A percentile compares a stretch with the other conserved stretches of the same genome.
phyloP scores from a whole-genome alignment of 305 asterid species.

The Nicotiana rustica region DNA sequence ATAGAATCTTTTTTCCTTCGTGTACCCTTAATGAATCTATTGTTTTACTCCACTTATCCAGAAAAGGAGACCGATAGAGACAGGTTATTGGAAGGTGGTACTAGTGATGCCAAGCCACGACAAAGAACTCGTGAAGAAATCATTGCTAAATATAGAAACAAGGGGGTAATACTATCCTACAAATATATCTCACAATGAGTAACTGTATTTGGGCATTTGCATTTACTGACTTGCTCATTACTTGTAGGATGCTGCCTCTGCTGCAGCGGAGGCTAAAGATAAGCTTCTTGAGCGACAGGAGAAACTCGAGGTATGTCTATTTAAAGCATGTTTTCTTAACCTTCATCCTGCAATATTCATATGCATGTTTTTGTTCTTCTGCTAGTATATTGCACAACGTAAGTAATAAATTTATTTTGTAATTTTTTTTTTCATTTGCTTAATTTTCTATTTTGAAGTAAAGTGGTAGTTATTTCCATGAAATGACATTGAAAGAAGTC shows the following conservation, averaged over 20 bases:
- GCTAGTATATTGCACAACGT: background rate
- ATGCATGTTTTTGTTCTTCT: background rate
- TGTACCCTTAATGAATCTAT: conserved; percentile 36
- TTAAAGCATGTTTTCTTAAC: conserved; percentile 24
- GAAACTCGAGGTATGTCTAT: conserved; percentile 80
- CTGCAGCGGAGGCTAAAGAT: conserved; percentile 84
- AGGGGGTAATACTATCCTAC: conserved; percentile 62
- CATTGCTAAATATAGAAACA: conserved; percentile 83
- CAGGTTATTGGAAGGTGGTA: conserved; percentile 77
- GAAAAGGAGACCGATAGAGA: conserved; percentile 70
- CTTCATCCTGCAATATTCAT: conserved; percentile 14
- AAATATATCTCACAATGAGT: conserved; percentile 34
- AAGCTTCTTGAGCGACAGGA: conserved; percentile 88
- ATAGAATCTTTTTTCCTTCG: conserved; percentile 31
- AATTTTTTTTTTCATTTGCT: background rate
- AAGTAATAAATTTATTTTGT: background rate
- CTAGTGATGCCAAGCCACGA: conserved; percentile 70
- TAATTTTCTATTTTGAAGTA: background rate
- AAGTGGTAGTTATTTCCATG: background rate
- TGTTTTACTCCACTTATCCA: conserved; percentile 42
- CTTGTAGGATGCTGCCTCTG: conserved; percentile 78
- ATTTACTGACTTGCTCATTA: conserved; percentile 39
- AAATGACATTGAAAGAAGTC: background rate
- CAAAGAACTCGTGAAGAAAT: conserved; percentile 86
- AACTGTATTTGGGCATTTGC: conserved; percentile 38